Conservation (phyloP, 108 stramenopile genomes). For the Aurantiochytrium sp. region DNA sequence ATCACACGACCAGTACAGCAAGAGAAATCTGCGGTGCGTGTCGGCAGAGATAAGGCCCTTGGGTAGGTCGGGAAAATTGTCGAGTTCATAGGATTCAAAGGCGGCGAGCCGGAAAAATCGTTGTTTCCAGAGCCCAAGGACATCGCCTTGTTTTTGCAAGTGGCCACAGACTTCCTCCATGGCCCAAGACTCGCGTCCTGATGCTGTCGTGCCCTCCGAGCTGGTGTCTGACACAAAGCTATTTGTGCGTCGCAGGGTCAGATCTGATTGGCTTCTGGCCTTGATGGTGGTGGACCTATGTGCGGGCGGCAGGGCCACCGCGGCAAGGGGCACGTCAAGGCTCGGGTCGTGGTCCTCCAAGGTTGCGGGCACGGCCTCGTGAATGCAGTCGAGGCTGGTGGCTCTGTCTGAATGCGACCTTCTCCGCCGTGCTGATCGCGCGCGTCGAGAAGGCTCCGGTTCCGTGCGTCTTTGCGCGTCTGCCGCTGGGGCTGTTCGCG, state of each 20-base stretch:
- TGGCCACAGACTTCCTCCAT: background rate
- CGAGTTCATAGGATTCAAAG: background rate
- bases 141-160: background rate
- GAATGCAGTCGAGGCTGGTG: background rate
- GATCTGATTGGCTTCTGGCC: background rate
- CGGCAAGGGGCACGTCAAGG: background rate
- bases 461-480: too few species aligned
- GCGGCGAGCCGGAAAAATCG: background rate
- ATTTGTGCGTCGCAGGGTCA: background rate
- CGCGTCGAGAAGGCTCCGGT: background rate
- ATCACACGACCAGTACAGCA: slow-evolving; percentile 10
- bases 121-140: background rate
- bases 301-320: background rate
- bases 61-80: background rate
- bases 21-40: background rate
- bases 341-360: background rate
- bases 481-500: too few species aligned
- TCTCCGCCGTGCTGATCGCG: background rate
- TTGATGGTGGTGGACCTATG: background rate
- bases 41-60: background rate
- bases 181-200: background rate
- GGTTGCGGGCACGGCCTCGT: background rate
- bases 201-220: background rate
- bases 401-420: background rate
- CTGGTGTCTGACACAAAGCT: background rate